phyloP scores from a whole-genome alignment of 2,329 filamentous ascomycete species.

The Fusarium nodosum region DNA sequence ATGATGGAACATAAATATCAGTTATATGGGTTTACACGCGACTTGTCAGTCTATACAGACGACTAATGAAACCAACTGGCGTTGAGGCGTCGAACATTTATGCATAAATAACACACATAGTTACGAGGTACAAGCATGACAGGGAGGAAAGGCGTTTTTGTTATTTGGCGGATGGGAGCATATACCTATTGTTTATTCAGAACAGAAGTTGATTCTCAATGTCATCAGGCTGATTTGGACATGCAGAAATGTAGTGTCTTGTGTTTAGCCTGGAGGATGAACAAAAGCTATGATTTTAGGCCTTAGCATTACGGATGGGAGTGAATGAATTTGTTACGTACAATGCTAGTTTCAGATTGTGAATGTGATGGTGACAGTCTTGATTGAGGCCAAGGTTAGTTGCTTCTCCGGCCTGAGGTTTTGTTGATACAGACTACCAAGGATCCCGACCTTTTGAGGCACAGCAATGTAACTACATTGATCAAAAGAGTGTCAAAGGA shows the following conservation, averaged over 20 bases:
- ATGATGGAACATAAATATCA: slow-evolving; percentile 11
- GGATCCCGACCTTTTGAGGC: neutral
- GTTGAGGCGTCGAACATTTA: slow-evolving; percentile 45
- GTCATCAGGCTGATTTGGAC: slow-evolving; percentile 6
- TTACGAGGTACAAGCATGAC: slow-evolving; percentile 48
- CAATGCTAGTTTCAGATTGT: neutral
- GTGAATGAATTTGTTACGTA: slow-evolving; percentile 32
- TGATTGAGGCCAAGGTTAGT: too few species aligned
- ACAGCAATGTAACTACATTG: neutral
- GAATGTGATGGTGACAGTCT: neutral
- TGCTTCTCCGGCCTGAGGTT: too few species aligned
- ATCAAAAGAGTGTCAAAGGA: slow-evolving; percentile 7
- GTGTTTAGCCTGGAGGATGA: slow-evolving; percentile 16
- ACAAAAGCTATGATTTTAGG: slow-evolving; percentile 37
- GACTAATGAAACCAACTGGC: slow-evolving; percentile 42
- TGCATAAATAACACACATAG: slow-evolving; percentile 41
- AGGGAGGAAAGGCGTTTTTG: slow-evolving; percentile 45
- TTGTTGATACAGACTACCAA: slow-evolving; percentile 5
- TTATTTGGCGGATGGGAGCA: slow-evolving; percentile 34
- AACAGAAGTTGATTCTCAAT: slow-evolving; percentile 23
- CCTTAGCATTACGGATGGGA: slow-evolving; percentile 19
- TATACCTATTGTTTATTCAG: slow-evolving; percentile 49
- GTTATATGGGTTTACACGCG: slow-evolving; percentile 39
- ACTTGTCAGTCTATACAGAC: slow-evolving; percentile 25
- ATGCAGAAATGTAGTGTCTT: slow-evolving; percentile 14